Evolutionary conservation across 164 flowering plant species (phyloP).

Genomic region (Sedum album): DNA sequence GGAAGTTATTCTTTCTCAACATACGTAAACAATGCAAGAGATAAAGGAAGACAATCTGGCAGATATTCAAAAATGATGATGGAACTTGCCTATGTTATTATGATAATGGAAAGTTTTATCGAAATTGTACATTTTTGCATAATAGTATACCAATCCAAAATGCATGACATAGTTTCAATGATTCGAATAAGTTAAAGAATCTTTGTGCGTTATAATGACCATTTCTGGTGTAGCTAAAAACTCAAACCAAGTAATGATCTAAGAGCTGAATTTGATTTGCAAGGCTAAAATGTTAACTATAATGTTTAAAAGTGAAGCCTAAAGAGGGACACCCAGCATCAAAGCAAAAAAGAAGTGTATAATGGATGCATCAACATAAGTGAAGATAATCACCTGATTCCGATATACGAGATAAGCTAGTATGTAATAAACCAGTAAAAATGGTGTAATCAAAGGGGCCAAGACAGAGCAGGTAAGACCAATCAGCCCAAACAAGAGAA

Average conservation of each 20-base stretch:
- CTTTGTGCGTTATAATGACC: background rate
- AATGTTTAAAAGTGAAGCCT: background rate
- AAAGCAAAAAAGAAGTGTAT: background rate
- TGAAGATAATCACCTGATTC: slow-evolving; percentile 57
- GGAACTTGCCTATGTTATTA: no score
- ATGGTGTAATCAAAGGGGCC: slow-evolving; percentile 84
- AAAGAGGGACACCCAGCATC: background rate
- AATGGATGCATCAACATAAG: background rate
- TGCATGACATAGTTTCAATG: background rate
- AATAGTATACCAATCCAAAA: no score
- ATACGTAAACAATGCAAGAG: no score
- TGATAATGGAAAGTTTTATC: no score
- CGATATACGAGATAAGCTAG: slow-evolving; percentile 76
- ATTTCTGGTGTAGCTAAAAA: background rate
- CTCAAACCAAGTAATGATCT: background rate
- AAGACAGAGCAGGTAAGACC: slow-evolving; percentile 76
- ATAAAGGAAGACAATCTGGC: no score
- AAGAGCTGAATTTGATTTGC: background rate
- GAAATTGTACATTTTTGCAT: no score
- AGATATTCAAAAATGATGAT: no score
- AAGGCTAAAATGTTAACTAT: background rate
- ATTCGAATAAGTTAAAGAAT: no score
- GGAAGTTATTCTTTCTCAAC: no score
- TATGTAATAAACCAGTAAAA: slow-evolving; percentile 67
- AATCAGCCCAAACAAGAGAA: slow-evolving; percentile 76